phyloP scores from a whole-genome alignment of 495 filamentous ascomycete genomes.

The Penicillium chermesinum region DNA sequence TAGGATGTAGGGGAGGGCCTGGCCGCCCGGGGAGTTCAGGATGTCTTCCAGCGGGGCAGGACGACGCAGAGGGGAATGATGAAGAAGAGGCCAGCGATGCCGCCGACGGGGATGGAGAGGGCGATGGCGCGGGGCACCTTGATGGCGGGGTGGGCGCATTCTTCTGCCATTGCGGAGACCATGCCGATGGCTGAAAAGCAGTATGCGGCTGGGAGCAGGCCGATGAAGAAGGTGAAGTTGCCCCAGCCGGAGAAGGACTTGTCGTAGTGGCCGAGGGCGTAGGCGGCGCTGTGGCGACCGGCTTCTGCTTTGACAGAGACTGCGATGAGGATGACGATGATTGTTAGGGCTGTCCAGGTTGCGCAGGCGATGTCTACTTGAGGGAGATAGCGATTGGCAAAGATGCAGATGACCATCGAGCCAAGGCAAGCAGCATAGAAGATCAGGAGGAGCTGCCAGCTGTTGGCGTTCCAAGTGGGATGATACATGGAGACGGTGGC shows the following conservation, averaged over 20 bases:
- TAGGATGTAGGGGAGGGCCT: conserved; percentile 47
- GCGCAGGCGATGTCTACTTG: conserved; percentile 48
- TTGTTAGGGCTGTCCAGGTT: conserved; percentile 35
- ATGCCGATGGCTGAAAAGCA: conserved; percentile 49
- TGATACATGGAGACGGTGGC: conserved; percentile 54
- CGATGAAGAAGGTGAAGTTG: conserved; percentile 46
- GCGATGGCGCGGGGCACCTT: conserved; percentile 44
- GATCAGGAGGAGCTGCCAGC: conserved; percentile 56
- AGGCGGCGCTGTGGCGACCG: conserved; percentile 39
- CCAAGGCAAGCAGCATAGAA: conserved; percentile 53
- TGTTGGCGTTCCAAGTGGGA: conserved; percentile 46
- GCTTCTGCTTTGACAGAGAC: conserved; percentile 38
- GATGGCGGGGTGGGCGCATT: conserved; percentile 38
- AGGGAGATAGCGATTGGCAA: conserved; percentile 52
- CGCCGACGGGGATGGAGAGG: conserved; percentile 38
- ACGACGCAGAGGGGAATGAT: conserved; percentile 45
- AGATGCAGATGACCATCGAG: conserved; percentile 50
- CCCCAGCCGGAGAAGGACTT: conserved; percentile 43
- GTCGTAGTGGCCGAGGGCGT: conserved; percentile 46
- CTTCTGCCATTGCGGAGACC: conserved; percentile 50
- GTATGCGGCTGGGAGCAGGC: conserved; percentile 47
- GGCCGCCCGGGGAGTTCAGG: conserved; percentile 31
- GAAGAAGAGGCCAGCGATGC: conserved; percentile 43
- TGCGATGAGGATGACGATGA: conserved; percentile 37
- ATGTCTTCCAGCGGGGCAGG: conserved; percentile 43